A percentile compares a stretch with the other conserved stretches of the same genome.
Evolutionary conservation across 306 rosid genomes (phyloP).

Genomic region (Astragalus membranaceus): DNA sequence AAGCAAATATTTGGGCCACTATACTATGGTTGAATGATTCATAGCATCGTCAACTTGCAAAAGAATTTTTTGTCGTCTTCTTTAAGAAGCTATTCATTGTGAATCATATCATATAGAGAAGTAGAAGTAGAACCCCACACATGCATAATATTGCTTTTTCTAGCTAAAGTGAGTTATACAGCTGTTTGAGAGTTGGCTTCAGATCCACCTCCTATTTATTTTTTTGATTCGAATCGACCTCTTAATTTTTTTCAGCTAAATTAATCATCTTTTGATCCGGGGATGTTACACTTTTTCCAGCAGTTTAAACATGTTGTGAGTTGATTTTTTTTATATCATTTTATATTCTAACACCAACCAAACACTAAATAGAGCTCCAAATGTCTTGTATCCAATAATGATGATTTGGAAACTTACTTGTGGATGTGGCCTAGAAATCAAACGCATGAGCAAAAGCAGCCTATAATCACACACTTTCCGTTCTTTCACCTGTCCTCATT

Average conservation of each 20-base stretch:
- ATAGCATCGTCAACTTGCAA: not conserved
- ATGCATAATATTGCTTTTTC: slow-evolving; percentile 20
- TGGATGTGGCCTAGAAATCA: not conserved
- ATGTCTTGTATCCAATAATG: not conserved
- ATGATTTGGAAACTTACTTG: not conserved
- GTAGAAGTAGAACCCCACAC: slow-evolving; percentile 28
- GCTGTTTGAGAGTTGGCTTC: slow-evolving; percentile 42
- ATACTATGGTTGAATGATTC: not conserved
- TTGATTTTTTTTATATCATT: too few relatives aligned
- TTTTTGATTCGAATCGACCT: too few relatives aligned
- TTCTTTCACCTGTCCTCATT: slow-evolving; percentile 24
- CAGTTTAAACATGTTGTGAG: too few relatives aligned
- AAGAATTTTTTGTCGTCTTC: slow-evolving; percentile 23
- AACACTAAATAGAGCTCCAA: slow-evolving; percentile 2
- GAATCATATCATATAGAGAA: not conserved
- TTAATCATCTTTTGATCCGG: not conserved
- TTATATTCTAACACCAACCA: too few relatives aligned
- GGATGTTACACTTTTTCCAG: too few relatives aligned
- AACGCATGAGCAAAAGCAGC: not conserved
- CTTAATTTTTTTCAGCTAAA: not conserved
- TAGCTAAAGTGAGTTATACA: slow-evolving; percentile 30
- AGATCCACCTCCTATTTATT: slow-evolving; percentile 8
- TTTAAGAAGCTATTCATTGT: slow-evolving; percentile 6
- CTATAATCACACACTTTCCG: not conserved
- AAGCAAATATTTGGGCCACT: not conserved